Evolutionary conservation across 768 basidiomycete genomes (phyloP), one percentile per base, ranked within the genome.

Genomic region (Amyloporia xantha): DNA sequence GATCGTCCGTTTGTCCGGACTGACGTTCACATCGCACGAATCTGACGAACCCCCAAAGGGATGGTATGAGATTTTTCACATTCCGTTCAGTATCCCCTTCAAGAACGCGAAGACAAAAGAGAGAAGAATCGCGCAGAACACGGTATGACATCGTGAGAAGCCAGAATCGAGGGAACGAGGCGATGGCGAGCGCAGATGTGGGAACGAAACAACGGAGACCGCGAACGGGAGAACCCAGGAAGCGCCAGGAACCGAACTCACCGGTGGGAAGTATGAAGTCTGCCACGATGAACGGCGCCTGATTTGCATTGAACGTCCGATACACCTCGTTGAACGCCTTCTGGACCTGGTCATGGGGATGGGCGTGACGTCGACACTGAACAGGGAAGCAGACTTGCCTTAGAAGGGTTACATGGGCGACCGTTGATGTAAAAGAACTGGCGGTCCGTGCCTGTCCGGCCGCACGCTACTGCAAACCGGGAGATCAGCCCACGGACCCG

Each of bases 351-450:
- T 11, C 27, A 47, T 39, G n/a, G 9, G 44, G 26, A 27, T 45
- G 7, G 17, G 30, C 0, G 21, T 25, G 13, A 3, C 7, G 4
- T 11, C 30, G 30, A 6, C 5, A 7, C 12, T 28, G 25, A 19
- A 41, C 41, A 21, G 15, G n/a, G 5, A 26, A 20, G 39, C 10
- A 3, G 19, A 44, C 63, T 11, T 38, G 86, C 91, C 73, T 90
- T 93, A 15, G 72, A 67, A 7, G 87, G 72, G 54, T 78, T 81
- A 58, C 90, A 94, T 0, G 96, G 96, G 15, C 96, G 73, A 0
- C 91, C 88, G 56, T 99, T 98, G 56, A 98, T 72, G 56, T 82
- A 99, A 67, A 90, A 88, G 65, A 89, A 97, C 56, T 98, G 96
- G 2, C 94, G 70, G 60, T 97, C 96, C 0, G 81, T 76, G 4